These are phyloP conservation scores for Artemisia argyi DNA, from an alignment of 129 eudicot genomes.

Conservation along the genomic window DNA sequence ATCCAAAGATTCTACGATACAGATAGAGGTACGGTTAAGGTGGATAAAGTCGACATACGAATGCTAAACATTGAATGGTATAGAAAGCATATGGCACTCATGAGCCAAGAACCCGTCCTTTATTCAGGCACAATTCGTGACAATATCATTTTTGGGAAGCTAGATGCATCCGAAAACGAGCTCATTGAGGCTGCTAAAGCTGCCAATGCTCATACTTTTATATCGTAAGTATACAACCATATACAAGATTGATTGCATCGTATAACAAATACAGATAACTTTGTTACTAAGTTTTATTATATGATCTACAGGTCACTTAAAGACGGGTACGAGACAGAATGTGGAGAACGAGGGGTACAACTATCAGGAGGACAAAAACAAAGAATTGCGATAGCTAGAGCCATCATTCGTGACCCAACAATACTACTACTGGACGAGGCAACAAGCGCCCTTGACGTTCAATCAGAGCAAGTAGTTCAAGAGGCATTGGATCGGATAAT, in stretches of 20 bases:
- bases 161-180: conserved; percentile 81
- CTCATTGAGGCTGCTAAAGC: conserved; percentile 76
- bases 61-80: too few species aligned
- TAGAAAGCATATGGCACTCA: too few species aligned
- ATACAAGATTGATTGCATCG: too few species aligned
- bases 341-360: conserved; percentile 90
- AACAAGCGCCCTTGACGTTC: too few species aligned
- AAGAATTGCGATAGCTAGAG: conserved; percentile 79
- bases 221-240: conserved; percentile 57
- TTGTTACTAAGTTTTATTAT: background rate
- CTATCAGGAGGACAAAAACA: conserved; percentile 94
- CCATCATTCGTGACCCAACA: conserved; percentile 63
- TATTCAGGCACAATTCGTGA: too few species aligned
- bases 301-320: conserved; percentile 49
- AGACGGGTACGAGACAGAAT: conserved; percentile 79
- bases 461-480: too few species aligned
- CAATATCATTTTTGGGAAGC: conserved; percentile 19
- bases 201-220: conserved; percentile 92
- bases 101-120: too few species aligned
- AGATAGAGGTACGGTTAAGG: too few species aligned
- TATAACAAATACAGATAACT: background rate
- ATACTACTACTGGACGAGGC: conserved; percentile 63
- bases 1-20: too few species aligned
- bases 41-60: too few species aligned
- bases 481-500: too few species aligned